Conservation (phyloP, 352 stramenopile genomes). For the Blastocystis sp. region DNA sequence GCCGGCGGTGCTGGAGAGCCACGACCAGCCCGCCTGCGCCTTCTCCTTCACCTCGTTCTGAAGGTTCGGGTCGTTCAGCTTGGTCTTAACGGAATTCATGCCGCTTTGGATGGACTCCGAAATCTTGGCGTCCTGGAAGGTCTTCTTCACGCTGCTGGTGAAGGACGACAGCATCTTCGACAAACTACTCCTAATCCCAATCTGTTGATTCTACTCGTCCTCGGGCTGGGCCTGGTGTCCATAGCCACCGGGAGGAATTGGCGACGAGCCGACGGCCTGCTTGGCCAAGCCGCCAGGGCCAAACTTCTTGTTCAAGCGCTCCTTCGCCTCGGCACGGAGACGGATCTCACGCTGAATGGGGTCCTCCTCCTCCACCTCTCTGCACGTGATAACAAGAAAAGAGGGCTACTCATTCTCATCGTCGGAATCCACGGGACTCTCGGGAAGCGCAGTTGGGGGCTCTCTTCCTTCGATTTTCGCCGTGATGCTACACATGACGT, state of each 20-base stretch:
- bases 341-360: conserved; percentile 40
- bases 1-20: conserved; percentile 70
- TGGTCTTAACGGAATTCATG: background rate
- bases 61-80: conserved; percentile 52
- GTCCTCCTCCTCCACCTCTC: conserved; percentile 18
- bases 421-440: background rate
- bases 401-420: background rate
- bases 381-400: background rate
- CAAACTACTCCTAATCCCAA: background rate
- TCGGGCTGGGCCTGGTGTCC: background rate
- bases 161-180: conserved; percentile 15
- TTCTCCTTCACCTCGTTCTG: conserved; percentile 67
- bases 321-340: conserved; percentile 38
- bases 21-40: conserved; percentile 44
- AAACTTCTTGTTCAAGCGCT: conserved; percentile 55
- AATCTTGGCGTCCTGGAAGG: background rate
- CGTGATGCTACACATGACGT: background rate
- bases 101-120: background rate
- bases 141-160: conserved; percentile 2
- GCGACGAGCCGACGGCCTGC: conserved; percentile 46
- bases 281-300: conserved; percentile 1
- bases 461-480: conserved; percentile 41
- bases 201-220: background rate
- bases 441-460: conserved; percentile 19
- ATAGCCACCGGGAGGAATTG: conserved; percentile 39